Evolutionary conservation across 1,284 basidiomycete genomes (phyloP), one percentile per base, ranked within the genome.

Genomic region (Sanghuangporus sanghuang): DNA sequence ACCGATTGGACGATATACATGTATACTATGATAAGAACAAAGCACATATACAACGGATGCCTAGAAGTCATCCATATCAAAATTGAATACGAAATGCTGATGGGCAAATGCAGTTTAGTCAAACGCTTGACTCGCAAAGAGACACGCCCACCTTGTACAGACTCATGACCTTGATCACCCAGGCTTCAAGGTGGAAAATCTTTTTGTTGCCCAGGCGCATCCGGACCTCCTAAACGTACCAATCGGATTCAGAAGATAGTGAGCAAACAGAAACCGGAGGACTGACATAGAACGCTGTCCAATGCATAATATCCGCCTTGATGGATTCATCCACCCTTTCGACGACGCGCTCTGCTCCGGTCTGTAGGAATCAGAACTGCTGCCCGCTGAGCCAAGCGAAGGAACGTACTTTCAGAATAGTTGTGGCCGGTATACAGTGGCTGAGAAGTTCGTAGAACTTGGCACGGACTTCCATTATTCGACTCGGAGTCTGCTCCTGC

Each of bases 381-480:
- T 46, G 63, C 64, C 44, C 35, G n/a, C 40, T 38, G 9, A n/a
- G 18, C n/a, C 57, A 40, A 48, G 16, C 3, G 8, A 44, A 2
- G 2, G 16, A 27, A 64, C 78, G 62, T 61, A 95, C 95, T 83
- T 96, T 95, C 54, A 98, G 75, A 54, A 98, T 87, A 49, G 96
- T 78, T 0, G 92, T 91, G 1, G 97, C 91, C n/a, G 97, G 97
- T 74, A 99, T 98, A 73, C 96, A 98, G 73, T 99, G 97, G 65
- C 92, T 94, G 64, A 99, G 80, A 55, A 99, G 81, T 76, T 99
- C 97, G 74, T 99, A 99, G 59, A 98, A 83, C 77, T 96, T 98
- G 42, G 85, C 84, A 61, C 97, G 85, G 9, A 98, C 92, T 71
- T 95, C 93, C 81, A 98, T 91, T 57, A 99, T 86, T 62, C 89